Percentiles rank a stretch among this genome's conserved stretches.
These are phyloP conservation scores for Phytophthora pistaciae DNA, from an alignment of 352 stramenopile genomes.

Conservation along the genomic window DNA sequence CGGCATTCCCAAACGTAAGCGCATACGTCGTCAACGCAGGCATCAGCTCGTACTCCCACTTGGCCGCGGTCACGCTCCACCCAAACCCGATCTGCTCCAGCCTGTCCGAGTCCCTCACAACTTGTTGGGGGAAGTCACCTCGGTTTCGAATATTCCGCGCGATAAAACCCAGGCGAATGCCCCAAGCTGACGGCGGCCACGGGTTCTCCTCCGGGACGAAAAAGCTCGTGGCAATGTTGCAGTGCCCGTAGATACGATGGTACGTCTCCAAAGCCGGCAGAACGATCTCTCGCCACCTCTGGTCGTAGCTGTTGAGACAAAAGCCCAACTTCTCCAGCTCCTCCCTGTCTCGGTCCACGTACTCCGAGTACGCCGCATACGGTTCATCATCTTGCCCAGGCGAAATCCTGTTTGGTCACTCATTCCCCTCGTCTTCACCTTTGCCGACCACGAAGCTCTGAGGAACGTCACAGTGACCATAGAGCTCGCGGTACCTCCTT, in stretches of 20 bases:
- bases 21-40: conserved; percentile 59
- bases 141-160: conserved; percentile 63
- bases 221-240: conserved; percentile 49
- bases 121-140: conserved; percentile 55
- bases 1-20: conserved; percentile 36
- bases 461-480: conserved; percentile 51
- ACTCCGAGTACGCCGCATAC: conserved; percentile 43
- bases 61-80: conserved; percentile 53
- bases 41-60: conserved; percentile 57
- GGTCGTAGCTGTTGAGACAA: conserved; percentile 53
- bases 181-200: conserved; percentile 49
- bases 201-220: conserved; percentile 41
- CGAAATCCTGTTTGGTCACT: conserved; percentile 49
- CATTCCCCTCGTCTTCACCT: conserved; percentile 9
- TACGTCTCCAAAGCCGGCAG: conserved; percentile 62
- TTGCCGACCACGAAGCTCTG: conserved; percentile 48
- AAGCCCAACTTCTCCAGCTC: conserved; percentile 61
- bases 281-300: conserved; percentile 61
- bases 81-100: conserved; percentile 67
- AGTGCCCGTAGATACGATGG: conserved; percentile 50
- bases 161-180: conserved; percentile 57
- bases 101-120: conserved; percentile 51
- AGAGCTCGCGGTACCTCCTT: conserved; percentile 41
- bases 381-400: conserved; percentile 60
- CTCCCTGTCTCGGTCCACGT: conserved; percentile 40